These are phyloP conservation scores for Rhodotorula toruloides DNA, from an alignment of 768 basidiomycete species.

Conservation along the genomic window DNA sequence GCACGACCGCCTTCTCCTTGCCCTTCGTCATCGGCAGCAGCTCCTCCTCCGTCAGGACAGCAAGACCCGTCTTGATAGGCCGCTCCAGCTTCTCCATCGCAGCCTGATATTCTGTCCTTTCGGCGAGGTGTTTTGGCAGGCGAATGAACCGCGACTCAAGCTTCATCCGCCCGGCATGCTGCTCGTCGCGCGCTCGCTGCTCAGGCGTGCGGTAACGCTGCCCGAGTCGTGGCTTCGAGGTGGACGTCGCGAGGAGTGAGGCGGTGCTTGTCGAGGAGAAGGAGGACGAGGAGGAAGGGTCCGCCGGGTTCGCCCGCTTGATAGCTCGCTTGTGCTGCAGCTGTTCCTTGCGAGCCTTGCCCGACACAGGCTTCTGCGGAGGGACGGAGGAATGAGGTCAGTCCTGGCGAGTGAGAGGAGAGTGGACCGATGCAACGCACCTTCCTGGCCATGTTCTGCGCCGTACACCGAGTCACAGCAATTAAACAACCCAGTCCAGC, in stretches of 20 bases:
- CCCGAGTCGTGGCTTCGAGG: background rate
- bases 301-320: conserved; percentile 64
- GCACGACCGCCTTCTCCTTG: conserved; percentile 35
- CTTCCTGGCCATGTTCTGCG: conserved; percentile 25
- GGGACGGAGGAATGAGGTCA: background rate
- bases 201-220: conserved; percentile 22
- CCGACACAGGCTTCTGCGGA: conserved; percentile 53
- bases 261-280: background rate
- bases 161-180: conserved; percentile 25
- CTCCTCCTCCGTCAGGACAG: conserved; percentile 30
- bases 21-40: background rate
- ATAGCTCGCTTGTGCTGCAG: conserved; percentile 73
- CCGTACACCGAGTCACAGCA: too few relatives aligned
- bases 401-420: background rate
- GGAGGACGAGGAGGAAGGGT: background rate
- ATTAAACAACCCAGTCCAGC: too few relatives aligned
- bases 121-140: conserved; percentile 36
- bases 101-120: conserved; percentile 23
- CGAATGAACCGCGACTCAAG: conserved; percentile 38
- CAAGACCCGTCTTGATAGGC: conserved; percentile 38
- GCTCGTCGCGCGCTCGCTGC: conserved; percentile 23
- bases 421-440: background rate
- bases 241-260: background rate
- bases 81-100: conserved; percentile 36
- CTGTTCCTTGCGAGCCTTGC: conserved; percentile 65